A percentile compares a stretch with the other conserved stretches of the same genome.
Conservation (phyloP, 163 green algal genomes). For the Chloroidium sp. region DNA sequence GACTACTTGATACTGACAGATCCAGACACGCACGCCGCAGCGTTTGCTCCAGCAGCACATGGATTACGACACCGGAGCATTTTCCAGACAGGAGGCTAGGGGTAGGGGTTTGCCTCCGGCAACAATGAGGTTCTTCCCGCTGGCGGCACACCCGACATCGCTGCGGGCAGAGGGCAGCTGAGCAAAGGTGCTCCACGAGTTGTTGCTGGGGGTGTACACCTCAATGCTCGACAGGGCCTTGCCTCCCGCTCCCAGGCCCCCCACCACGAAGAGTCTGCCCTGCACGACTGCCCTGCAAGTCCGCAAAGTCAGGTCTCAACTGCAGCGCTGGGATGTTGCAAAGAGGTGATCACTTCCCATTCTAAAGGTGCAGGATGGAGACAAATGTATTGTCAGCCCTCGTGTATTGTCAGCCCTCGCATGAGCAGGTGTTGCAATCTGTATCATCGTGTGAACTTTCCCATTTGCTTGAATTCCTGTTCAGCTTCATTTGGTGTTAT, state of each 20-base stretch:
- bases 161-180: neutral
- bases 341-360: no score
- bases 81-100: neutral
- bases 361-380: neutral
- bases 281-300: neutral
- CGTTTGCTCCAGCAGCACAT: neutral
- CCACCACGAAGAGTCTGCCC: neutral
- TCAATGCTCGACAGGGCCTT: slow-evolving; percentile 1
- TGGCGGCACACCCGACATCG: neutral
- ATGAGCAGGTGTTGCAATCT: no score
- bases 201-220: neutral
- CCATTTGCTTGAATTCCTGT: no score
- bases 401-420: neutral
- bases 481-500: no score
- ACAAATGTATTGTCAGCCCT: neutral
- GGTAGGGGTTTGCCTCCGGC: neutral
- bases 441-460: no score
- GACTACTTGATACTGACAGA: neutral
- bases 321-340: no score
- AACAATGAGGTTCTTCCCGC: neutral
- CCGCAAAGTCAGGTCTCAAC: no score
- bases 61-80: neutral
- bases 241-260: neutral
- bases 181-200: slow-evolving; percentile 1
- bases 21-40: neutral